phyloP scores from a whole-genome alignment of 176 grass and related monocot genomes.

The Raddia distichophylla region DNA sequence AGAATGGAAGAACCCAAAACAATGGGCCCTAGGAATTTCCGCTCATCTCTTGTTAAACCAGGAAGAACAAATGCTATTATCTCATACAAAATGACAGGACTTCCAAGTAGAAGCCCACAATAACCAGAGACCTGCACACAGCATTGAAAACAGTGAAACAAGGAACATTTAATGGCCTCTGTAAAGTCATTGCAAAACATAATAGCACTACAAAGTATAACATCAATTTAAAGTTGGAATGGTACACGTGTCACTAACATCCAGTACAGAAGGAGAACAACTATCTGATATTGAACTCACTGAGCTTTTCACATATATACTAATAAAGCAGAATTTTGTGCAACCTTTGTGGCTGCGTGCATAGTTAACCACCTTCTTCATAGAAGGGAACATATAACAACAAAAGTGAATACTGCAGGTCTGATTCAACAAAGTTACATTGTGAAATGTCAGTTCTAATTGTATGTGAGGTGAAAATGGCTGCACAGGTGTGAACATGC shows the following conservation, averaged over 20 bases:
- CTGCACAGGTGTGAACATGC: background rate
- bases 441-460: background rate
- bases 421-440: conserved; percentile 4
- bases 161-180: background rate
- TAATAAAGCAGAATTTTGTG: conserved; percentile 22
- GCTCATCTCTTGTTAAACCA: conserved; percentile 88
- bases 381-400: conserved; percentile 31
- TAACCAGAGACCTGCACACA: conserved; percentile 88
- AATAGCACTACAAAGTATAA: background rate
- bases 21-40: conserved; percentile 88
- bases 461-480: conserved; percentile 15
- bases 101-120: conserved; percentile 93
- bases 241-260: conserved; percentile 16
- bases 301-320: background rate
- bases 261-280: background rate
- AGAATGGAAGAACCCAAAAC: conserved; percentile 94
- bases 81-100: conserved; percentile 93
- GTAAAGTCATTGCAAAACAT: background rate
- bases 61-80: conserved; percentile 95
- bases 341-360: conserved; percentile 14
- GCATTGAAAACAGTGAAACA: conserved; percentile 32
- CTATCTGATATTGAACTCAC: conserved; percentile 5
- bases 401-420: background rate
- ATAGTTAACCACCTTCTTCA: conserved; percentile 31
- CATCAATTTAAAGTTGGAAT: background rate